Evolutionary conservation across 129 eudicot species (phyloP), one percentile per base, ranked within the genome.

Genomic region (Pulicaria dysenterica): DNA sequence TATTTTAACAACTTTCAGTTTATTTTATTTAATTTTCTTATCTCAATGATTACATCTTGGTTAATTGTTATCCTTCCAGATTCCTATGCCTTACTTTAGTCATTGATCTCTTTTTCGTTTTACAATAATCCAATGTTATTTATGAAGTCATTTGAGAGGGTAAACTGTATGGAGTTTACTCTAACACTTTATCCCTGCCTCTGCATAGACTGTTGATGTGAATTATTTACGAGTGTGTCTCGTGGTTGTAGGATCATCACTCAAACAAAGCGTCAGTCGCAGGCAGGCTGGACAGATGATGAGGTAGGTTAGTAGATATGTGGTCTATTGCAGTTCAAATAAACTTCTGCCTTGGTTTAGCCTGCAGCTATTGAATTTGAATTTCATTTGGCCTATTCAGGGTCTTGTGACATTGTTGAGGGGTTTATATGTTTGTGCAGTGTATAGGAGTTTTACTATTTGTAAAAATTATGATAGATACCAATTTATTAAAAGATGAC

Each of bases 281-380:
- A 85, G 68, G 89, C 92, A 37, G 94, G 96, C 53, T 90, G 96
- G 96, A 90, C 96, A n/a, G 81, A 81, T 46, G 89, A 90, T 56
- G 94, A 87, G 96, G 96, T 87, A 42, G 1, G 59, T 57, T 43
- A 16, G 79, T 70, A 15, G 60, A 72, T 70, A 56, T 56, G 42
- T 41, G 57, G 31, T 15, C 43, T 49, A 41, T 8, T 39, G 7
- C 38, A 50, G 13, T 67, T 39, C n/a, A 34, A 34, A 46, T 34
- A n/a, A 59, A 45, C 55, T 15, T 65, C 24, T 55, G 43, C 40
- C 6, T 11, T 62, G 47, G 13, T 62, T 61, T 39, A 14, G 19
- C 34, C 36, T n/a, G 43, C 49, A 2, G n/a, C 38, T 63, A 42
- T 42, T 6, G 67, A 61, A 61, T 45, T 12, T 44, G 31, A 46